A percentile compares a stretch with the other conserved stretches of the same genome.
These are phyloP conservation scores for Chytriomyces hyalinus DNA, from an alignment of 192 early-diverging fungal genomes.

Conservation along the genomic window DNA sequence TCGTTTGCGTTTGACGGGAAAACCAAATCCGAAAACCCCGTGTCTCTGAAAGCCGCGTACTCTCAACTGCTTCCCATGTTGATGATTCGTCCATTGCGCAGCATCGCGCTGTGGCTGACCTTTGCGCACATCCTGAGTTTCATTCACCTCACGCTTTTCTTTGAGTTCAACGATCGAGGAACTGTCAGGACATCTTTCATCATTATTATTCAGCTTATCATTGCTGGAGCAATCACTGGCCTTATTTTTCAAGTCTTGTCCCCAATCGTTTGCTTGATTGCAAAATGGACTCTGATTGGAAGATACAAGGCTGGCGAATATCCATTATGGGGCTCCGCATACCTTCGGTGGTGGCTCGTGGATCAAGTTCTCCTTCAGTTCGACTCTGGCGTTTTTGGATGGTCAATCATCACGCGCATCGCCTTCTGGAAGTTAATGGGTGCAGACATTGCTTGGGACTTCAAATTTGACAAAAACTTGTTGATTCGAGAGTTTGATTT, in stretches of 20 bases:
- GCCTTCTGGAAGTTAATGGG: constrained; percentile 43
- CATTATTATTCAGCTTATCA: constrained; percentile 16
- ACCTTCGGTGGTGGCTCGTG: constrained; percentile 55
- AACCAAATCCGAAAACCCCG: not conserved
- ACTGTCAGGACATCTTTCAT: not conserved
- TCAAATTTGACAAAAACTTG: constrained; percentile 35
- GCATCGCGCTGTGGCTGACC: not conserved
- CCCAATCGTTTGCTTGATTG: constrained; percentile 45
- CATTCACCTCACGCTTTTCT: not conserved
- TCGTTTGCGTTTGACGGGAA: not conserved
- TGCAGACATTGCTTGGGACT: constrained; percentile 41
- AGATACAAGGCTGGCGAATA: constrained; percentile 49
- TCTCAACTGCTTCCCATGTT: constrained; percentile 12
- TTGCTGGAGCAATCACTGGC: constrained; percentile 14
- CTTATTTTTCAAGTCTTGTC: constrained; percentile 21
- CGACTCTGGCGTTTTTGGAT: constrained; percentile 41
- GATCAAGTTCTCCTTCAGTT: constrained; percentile 32
- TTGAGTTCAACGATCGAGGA: not conserved
- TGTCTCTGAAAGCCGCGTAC: not conserved
- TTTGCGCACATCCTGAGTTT: constrained; percentile 3
- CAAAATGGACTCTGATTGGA: constrained; percentile 56
- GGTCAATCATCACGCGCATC: constrained; percentile 21
- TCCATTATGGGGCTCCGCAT: constrained; percentile 50
- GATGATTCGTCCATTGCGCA: not conserved
- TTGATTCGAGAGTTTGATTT: constrained; percentile 52